These are phyloP conservation scores for Solanum ossicruentum DNA, from an alignment of 257 asterid genomes.

Conservation along the genomic window DNA sequence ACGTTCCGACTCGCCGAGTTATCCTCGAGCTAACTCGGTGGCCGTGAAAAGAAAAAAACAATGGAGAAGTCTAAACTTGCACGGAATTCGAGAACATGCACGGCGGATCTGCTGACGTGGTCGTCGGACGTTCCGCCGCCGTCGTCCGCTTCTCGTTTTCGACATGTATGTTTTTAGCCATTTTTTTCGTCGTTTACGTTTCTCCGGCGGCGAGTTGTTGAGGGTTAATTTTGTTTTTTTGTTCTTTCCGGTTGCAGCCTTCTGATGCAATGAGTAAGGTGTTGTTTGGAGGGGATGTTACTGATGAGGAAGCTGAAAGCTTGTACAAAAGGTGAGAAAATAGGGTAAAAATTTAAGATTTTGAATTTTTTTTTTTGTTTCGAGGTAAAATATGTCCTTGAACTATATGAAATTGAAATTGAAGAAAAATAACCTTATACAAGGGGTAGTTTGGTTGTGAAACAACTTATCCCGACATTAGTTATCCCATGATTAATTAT, in stretches of 20 bases:
- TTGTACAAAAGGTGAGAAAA: slow-evolving; percentile 49
- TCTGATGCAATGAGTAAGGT: slow-evolving; percentile 67
- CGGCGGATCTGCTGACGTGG: slow-evolving; percentile 72
- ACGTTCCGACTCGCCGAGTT: not conserved
- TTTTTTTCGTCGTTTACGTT: not conserved
- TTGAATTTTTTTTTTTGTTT: not conserved
- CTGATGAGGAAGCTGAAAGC: slow-evolving; percentile 77
- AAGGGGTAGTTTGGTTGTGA: too few relatives aligned
- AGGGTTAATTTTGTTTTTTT: not conserved
- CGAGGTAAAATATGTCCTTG: not conserved
- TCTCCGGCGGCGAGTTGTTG: not conserved
- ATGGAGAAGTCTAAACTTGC: slow-evolving; percentile 39
- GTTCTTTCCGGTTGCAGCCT: slow-evolving; percentile 14
- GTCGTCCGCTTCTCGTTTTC: slow-evolving; percentile 8
- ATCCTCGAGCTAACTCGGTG: not conserved
- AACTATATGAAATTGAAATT: not conserved
- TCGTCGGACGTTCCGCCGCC: slow-evolving; percentile 26
- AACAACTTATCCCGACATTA: too few relatives aligned
- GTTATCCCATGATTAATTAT: too few relatives aligned
- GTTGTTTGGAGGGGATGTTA: slow-evolving; percentile 78
- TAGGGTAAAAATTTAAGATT: not conserved
- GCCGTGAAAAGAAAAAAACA: not conserved
- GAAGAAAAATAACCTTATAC: not conserved
- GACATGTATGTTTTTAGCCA: slow-evolving; percentile 3
- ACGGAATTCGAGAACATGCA: slow-evolving; percentile 46